phyloP scores from a whole-genome alignment of 805 yeast species.

The Spathaspora passalidarum region DNA sequence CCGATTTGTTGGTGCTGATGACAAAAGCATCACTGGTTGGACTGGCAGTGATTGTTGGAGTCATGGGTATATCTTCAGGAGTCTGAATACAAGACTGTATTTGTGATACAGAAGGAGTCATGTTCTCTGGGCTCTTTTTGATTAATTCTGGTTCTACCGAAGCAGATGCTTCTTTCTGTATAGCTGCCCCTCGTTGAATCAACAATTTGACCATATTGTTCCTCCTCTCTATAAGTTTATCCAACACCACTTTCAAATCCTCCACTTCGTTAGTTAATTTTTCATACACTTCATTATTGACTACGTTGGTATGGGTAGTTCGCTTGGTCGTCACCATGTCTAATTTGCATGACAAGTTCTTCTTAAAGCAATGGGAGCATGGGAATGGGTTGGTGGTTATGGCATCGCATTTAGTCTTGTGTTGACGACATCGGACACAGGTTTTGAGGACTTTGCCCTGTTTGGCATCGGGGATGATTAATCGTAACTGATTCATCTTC shows the following conservation, averaged over 20 bases:
- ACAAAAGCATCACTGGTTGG: neutral
- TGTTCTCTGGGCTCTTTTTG: neutral
- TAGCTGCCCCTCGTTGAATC: slow-evolving; percentile 8
- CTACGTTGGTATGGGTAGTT: slow-evolving; percentile 48
- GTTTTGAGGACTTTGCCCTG: slow-evolving; percentile 41
- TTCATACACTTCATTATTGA: slow-evolving; percentile 28
- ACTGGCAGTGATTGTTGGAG: neutral
- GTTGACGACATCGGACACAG: slow-evolving; percentile 62
- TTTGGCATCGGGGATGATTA: slow-evolving; percentile 12
- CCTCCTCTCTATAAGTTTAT: slow-evolving; percentile 21
- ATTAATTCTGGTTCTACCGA: neutral
- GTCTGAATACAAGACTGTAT: slow-evolving; percentile 22
- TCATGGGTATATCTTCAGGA: slow-evolving; percentile 7
- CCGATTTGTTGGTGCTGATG: slow-evolving; percentile 5
- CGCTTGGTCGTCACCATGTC: slow-evolving; percentile 48
- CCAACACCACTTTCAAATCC: slow-evolving; percentile 19
- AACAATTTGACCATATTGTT: slow-evolving; percentile 10
- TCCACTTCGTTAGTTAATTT: slow-evolving; percentile 24
- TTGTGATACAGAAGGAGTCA: slow-evolving; percentile 19
- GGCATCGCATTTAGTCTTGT: slow-evolving; percentile 67
- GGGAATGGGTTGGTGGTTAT: slow-evolving; percentile 48
- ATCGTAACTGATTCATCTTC: slow-evolving; percentile 11
- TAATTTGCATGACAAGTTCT: slow-evolving; percentile 50
- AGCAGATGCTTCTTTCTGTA: slow-evolving; percentile 1
- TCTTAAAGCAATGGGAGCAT: slow-evolving; percentile 55